Percentiles rank a stretch among this genome's conserved stretches.
Evolutionary conservation across 495 filamentous ascomycete species (phyloP).

Genomic region (Penicillium pulvis): DNA sequence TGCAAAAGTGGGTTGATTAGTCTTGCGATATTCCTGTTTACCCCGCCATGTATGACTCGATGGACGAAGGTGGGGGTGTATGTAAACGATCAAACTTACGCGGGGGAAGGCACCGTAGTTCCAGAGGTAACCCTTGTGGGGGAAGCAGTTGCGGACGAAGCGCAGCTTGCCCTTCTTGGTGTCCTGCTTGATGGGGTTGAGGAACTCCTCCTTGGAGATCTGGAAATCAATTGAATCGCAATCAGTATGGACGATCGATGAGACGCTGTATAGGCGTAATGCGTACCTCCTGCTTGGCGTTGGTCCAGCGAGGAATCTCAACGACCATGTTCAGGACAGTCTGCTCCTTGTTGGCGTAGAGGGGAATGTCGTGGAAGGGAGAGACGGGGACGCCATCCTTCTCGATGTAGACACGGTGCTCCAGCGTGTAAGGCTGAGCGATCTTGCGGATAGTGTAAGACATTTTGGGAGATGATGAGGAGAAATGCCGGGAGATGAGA

Average conservation of each 20-base stretch:
- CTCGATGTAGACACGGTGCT: constrained; percentile 97
- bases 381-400: constrained; percentile 93
- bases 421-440: constrained; percentile 86
- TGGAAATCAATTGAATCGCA: constrained; percentile 36
- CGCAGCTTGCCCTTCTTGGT: constrained; percentile 66
- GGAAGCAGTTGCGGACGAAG: constrained; percentile 99
- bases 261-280: neutral
- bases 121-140: constrained; percentile 99
- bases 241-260: constrained; percentile 11
- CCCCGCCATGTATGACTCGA: constrained; percentile 1
- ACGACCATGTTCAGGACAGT: constrained; percentile 98
- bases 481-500: constrained; percentile 34
- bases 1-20: constrained; percentile 31
- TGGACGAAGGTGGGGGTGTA: neutral
- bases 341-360: constrained; percentile 93
- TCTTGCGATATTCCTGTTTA: neutral
- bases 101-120: constrained; percentile 99
- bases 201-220: constrained; percentile 96
- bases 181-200: constrained; percentile 92
- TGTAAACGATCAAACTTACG: constrained; percentile 47
- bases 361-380: constrained; percentile 97
- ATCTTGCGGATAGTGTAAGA: constrained; percentile 78
- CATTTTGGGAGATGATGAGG: constrained; percentile 40
- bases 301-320: constrained; percentile 99
- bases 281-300: constrained; percentile 94